Evolutionary conservation across 208 protist genomes (phyloP).

Genomic region (Porcisia deanei): DNA sequence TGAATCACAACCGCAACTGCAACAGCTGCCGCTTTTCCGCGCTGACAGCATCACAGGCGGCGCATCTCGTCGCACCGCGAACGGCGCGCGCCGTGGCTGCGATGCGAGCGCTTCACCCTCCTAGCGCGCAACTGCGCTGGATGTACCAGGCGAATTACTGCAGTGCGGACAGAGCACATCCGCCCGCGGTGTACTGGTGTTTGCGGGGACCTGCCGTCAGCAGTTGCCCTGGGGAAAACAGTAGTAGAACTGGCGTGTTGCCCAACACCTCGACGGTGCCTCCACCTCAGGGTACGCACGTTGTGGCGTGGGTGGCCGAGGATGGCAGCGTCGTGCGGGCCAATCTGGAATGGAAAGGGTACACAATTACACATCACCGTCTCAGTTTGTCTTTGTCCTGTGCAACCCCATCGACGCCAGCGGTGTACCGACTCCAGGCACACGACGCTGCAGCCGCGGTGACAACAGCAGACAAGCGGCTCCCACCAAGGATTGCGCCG

Average conservation of each 20-base stretch:
- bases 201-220: slow-evolving; percentile 10
- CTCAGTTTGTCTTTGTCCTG: slow-evolving; percentile 10
- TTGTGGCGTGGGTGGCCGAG: slow-evolving; percentile 68
- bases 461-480: slow-evolving; percentile 8
- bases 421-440: slow-evolving; percentile 24
- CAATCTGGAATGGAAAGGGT: slow-evolving; percentile 39
- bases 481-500: slow-evolving; percentile 12
- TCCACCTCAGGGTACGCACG: slow-evolving; percentile 10
- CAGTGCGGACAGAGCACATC: slow-evolving; percentile 35
- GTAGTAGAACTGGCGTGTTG: background rate
- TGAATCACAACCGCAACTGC: slow-evolving; percentile 12
- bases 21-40: slow-evolving; percentile 26
- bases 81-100: slow-evolving; percentile 20
- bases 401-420: slow-evolving; percentile 33
- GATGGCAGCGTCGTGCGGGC: slow-evolving; percentile 58
- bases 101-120: slow-evolving; percentile 23
- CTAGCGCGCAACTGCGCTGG: slow-evolving; percentile 45
- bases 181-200: slow-evolving; percentile 73
- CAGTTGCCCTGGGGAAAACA: background rate
- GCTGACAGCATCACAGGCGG: slow-evolving; percentile 16
- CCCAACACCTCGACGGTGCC: background rate
- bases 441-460: slow-evolving; percentile 1
- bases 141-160: slow-evolving; percentile 21
- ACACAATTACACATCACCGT: slow-evolving; percentile 57
- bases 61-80: slow-evolving; percentile 26